These are phyloP conservation scores for Blastobotrys arbuscula DNA, from an alignment of 1,139 yeast genomes.

Conservation along the genomic window DNA sequence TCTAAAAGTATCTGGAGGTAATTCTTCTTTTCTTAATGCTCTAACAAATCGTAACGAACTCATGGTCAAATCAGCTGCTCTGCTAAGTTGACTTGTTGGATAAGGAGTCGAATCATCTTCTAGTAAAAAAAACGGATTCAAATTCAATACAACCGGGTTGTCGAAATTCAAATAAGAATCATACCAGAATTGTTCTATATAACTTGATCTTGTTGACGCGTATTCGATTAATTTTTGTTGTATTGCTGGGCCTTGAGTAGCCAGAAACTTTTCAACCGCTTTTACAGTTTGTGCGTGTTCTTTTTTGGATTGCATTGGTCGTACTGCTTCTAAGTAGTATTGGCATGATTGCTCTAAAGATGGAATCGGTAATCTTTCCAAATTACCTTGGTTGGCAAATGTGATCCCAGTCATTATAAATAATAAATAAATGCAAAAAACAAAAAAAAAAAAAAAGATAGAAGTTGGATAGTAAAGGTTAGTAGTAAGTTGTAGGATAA, in stretches of 20 bases:
- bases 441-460: too few species aligned
- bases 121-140: conserved; percentile 79
- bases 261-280: conserved; percentile 56
- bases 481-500: too few species aligned
- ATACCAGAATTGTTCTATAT: conserved; percentile 91
- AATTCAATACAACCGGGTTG: conserved; percentile 76
- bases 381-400: conserved; percentile 50
- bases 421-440: too few species aligned
- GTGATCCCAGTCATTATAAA: conserved; percentile 33
- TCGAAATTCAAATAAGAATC: conserved; percentile 83
- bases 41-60: conserved; percentile 74
- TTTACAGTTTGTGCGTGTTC: conserved; percentile 58
- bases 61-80: conserved; percentile 77
- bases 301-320: conserved; percentile 58
- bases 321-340: conserved; percentile 57
- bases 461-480: background rate
- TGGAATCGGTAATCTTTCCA: conserved; percentile 73
- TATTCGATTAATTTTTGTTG: conserved; percentile 61
- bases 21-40: conserved; percentile 67
- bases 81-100: conserved; percentile 60
- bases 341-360: conserved; percentile 58
- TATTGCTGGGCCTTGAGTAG: conserved; percentile 54
- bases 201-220: conserved; percentile 60
- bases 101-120: conserved; percentile 90
- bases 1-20: conserved; percentile 65